Evolutionary conservation across 768 basidiomycete genomes (phyloP).

Genomic region (Exidia glandulosa): DNA sequence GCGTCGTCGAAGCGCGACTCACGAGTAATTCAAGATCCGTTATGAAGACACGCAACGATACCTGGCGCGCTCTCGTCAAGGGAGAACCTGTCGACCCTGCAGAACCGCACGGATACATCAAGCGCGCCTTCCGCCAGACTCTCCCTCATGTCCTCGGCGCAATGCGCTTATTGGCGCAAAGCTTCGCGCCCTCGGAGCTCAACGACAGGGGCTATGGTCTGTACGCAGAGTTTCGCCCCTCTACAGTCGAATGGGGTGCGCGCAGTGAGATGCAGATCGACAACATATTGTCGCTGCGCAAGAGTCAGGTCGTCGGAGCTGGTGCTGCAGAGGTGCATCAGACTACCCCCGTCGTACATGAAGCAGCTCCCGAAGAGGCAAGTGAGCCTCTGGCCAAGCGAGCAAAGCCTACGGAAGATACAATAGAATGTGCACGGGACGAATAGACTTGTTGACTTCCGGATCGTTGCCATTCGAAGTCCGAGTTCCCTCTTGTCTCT

Average conservation of each 20-base stretch:
- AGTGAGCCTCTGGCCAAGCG: too few relatives aligned
- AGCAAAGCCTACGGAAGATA: too few relatives aligned
- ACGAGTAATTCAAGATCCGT: slow-evolving; percentile 52
- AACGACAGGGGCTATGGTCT: slow-evolving; percentile 62
- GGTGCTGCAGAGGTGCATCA: too few relatives aligned
- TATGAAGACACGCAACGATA: slow-evolving; percentile 52
- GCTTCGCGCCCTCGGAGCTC: slow-evolving; percentile 46
- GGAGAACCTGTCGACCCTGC: slow-evolving; percentile 60
- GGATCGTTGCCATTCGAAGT: too few relatives aligned
- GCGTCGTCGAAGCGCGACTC: not conserved
- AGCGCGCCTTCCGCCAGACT: slow-evolving; percentile 68
- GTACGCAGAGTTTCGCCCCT: slow-evolving; percentile 82
- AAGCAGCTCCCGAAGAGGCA: too few relatives aligned
- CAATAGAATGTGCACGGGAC: too few relatives aligned
- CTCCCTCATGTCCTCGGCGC: slow-evolving; percentile 70
- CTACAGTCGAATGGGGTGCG: slow-evolving; percentile 75
- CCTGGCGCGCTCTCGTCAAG: slow-evolving; percentile 77
- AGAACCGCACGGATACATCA: slow-evolving; percentile 76
- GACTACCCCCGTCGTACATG: too few relatives aligned
- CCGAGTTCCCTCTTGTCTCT: too few relatives aligned
- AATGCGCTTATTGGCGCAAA: slow-evolving; percentile 53
- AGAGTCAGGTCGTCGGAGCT: too few relatives aligned
- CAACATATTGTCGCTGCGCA: slow-evolving; percentile 47
- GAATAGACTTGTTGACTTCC: too few relatives aligned
- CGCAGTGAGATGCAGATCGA: slow-evolving; percentile 62